Base-by-base conservation (phyloP, 1,284 basidiomycete genomes). In the Cutaneotrichosporon spelunceum region DNA sequence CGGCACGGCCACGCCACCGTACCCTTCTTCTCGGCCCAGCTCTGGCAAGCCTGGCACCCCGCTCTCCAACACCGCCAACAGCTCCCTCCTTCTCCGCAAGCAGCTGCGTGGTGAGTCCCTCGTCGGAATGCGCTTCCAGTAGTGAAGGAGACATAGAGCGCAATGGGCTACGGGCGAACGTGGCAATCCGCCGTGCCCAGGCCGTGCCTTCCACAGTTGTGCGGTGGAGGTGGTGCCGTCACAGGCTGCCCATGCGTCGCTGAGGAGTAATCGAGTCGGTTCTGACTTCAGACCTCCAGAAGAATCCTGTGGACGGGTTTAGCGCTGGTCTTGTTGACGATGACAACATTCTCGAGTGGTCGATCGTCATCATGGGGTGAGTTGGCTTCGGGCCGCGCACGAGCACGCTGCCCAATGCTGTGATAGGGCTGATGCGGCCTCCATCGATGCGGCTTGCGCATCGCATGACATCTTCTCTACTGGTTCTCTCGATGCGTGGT, bases 291-390 rank as follows among this genome's bases (percentile, higher is more conserved):
- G 91, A 94, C 73, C 85, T 95, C 68, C 91, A 87, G 34, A 93
- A 93, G 80, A 84, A 83, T 61, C 93, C 93, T 3, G 90, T 94
- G 4, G 89, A 94, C 72, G 93, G 93, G 8, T 96, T 97, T 81
- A 93, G 90, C 49, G 93, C 92, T 77, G 93, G 94, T 36, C 86
- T 97, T 58, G 91, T 93, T 45, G 91, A 95, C 74, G 93, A 96
- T 66, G 85, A 87, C 79, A 93, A 96, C 80, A 81, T 96, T 16
- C 90, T 89, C 61, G 92, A 95, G 81, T 97, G 93, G 66, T 90
- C 93, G 67, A 84, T 96, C 72, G 83, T 93, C 72, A 88, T 95
- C 68, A 93, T 95, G 73, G 92, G 92, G 92, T 93, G 66, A 70
- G 88, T 82, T 4, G 5, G 4, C 21, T 8, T 19, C 1, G 11